Conservation (phyloP, 2,329 filamentous ascomycete species). For the Coniochaeta ligniaria region DNA sequence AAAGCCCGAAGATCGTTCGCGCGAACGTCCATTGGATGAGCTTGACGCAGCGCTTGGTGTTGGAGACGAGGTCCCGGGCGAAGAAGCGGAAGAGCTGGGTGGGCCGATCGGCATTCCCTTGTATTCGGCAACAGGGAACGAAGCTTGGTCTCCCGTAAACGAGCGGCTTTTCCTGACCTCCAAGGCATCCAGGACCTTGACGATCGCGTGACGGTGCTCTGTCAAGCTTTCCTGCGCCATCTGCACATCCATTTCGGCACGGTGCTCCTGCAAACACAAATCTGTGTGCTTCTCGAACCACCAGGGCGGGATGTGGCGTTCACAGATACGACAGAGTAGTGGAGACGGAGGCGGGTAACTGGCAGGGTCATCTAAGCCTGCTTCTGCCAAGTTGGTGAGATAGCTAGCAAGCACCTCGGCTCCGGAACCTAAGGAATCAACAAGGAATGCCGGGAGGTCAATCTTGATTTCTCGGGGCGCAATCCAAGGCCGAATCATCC, state of each 20-base stretch:
- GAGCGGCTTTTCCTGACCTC: constrained; percentile 69
- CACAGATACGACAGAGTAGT: constrained; percentile 92
- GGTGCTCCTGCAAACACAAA: constrained; percentile 89
- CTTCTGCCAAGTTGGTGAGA: constrained; percentile 81
- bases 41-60: constrained; percentile 39
- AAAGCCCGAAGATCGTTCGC: constrained; percentile 62
- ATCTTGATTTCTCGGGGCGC: constrained; percentile 90
- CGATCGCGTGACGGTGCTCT: constrained; percentile 90
- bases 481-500: constrained; percentile 95
- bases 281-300: constrained; percentile 99
- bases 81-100: constrained; percentile 61
- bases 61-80: constrained; percentile 49
- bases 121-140: constrained; percentile 65
- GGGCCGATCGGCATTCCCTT: constrained; percentile 82
- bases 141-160: constrained; percentile 44
- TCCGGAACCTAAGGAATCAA: constrained; percentile 88
- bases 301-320: constrained; percentile 95
- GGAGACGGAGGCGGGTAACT: constrained; percentile 75
- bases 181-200: constrained; percentile 87
- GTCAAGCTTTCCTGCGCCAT: constrained; percentile 87
- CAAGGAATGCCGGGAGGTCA: constrained; percentile 80
- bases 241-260: constrained; percentile 96
- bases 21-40: constrained; percentile 63
- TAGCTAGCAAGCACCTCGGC: constrained; percentile 93
- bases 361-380: constrained; percentile 65